phyloP scores from a whole-genome alignment of 1,284 basidiomycete genomes.

The Cryptococcus wingfieldii region DNA sequence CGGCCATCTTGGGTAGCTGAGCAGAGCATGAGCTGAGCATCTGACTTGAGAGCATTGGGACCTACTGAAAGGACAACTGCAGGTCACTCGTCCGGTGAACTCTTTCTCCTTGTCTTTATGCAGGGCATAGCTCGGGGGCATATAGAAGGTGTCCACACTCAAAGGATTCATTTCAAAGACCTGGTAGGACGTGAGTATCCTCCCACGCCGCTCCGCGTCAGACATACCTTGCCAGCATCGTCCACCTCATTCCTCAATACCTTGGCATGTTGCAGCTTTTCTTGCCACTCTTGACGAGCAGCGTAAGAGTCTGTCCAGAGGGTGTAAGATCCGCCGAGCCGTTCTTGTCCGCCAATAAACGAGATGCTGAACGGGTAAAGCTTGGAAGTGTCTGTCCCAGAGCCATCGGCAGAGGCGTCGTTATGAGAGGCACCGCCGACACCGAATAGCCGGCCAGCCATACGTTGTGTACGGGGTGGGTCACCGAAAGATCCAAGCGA shows the following conservation, averaged over 20 bases:
- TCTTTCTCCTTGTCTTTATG: conserved; percentile 61
- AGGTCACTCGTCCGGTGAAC: conserved; percentile 85
- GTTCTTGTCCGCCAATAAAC: conserved; percentile 71
- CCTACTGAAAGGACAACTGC: conserved; percentile 87
- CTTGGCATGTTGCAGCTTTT: conserved; percentile 81
- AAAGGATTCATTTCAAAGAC: conserved; percentile 81
- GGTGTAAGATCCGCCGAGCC: conserved; percentile 73
- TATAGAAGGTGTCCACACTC: conserved; percentile 76
- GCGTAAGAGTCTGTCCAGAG: conserved; percentile 76
- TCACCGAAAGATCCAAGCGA: conserved; percentile 72
- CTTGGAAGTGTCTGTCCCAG: conserved; percentile 13
- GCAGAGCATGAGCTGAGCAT: neutral
- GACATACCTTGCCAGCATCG: conserved; percentile 72
- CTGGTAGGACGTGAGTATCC: conserved; percentile 15
- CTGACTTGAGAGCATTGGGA: conserved; percentile 12
- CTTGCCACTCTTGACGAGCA: conserved; percentile 79
- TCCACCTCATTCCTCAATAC: conserved; percentile 79
- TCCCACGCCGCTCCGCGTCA: neutral
- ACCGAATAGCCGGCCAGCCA: conserved; percentile 34
- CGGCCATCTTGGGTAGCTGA: conserved; percentile 75
- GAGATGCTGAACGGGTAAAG: conserved; percentile 71
- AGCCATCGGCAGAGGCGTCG: conserved; percentile 1
- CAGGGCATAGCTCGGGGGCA: conserved; percentile 57
- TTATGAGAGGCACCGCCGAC: conserved; percentile 25
- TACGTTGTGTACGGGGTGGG: conserved; percentile 27